Percentiles rank a stretch among this genome's conserved stretches.
Conservation (phyloP, 331 rosid genomes). For the Pyracantha coccinea region DNA sequence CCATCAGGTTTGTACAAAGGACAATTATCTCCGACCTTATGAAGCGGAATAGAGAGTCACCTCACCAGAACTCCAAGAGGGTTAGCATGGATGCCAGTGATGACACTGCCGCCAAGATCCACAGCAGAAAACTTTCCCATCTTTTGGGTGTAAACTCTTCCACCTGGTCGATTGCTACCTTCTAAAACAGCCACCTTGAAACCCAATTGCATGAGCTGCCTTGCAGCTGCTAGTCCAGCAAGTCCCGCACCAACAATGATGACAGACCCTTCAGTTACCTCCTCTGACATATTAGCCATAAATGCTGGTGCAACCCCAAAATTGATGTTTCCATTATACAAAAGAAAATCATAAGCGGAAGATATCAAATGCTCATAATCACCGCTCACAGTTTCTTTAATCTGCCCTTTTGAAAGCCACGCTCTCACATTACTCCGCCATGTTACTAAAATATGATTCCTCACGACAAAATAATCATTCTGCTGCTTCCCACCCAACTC, state of each 20-base stretch:
- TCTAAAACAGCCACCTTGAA: conserved; percentile 73
- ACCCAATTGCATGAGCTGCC: conserved; percentile 83
- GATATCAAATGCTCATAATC: conserved; percentile 71
- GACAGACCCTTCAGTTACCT: conserved; percentile 58
- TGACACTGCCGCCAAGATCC: conserved; percentile 90
- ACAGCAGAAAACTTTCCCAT: conserved; percentile 61
- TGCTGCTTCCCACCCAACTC: conserved; percentile 84
- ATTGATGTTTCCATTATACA: conserved; percentile 74
- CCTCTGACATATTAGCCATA: conserved; percentile 43
- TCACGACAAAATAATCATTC: conserved; percentile 81
- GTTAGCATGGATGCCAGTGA: conserved; percentile 90
- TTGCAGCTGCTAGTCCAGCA: conserved; percentile 88
- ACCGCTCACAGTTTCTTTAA: conserved; percentile 66
- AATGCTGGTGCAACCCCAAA: conserved; percentile 74
- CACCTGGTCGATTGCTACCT: conserved; percentile 90
- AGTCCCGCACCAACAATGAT: conserved; percentile 86
- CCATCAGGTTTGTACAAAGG: conserved; percentile 88
- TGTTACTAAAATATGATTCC: conserved; percentile 77
- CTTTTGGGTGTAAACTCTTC: conserved; percentile 87
- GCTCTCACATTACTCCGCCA: conserved; percentile 77
- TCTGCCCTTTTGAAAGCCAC: conserved; percentile 67
- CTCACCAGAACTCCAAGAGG: conserved; percentile 94
- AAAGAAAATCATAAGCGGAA: conserved; percentile 69
- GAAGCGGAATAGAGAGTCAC: conserved; percentile 86
- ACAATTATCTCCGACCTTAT: conserved; percentile 79